Evolutionary conservation across 2,329 filamentous ascomycete species (phyloP).

Genomic region (Macroventuria anomochaeta): DNA sequence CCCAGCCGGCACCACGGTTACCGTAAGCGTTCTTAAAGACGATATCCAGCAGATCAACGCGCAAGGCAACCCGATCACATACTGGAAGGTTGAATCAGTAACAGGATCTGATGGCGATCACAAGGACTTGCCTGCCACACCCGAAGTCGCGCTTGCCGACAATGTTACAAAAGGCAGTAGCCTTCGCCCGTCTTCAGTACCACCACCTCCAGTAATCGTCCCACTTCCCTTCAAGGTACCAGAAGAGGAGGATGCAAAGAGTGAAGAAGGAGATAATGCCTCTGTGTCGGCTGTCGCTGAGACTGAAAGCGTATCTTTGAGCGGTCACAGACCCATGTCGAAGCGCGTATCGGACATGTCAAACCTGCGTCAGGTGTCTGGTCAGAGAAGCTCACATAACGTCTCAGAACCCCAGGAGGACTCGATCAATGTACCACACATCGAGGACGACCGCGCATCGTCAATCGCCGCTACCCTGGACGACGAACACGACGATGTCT

Average conservation of each 20-base stretch:
- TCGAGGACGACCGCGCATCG: conserved; percentile 53
- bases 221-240: conserved; percentile 72
- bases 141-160: conserved; percentile 8
- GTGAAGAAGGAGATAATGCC: conserved; percentile 56
- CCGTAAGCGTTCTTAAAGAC: conserved; percentile 61
- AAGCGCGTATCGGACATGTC: conserved; percentile 45
- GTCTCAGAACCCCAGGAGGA: conserved; percentile 47
- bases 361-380: conserved; percentile 35
- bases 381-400: conserved; percentile 24
- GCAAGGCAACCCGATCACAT: conserved; percentile 34
- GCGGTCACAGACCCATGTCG: conserved; percentile 39
- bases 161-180: conserved; percentile 20
- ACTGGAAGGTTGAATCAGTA: conserved; percentile 2
- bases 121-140: conserved; percentile 11
- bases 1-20: conserved; percentile 55
- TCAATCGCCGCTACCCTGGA: conserved; percentile 64
- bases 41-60: conserved; percentile 51
- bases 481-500: conserved; percentile 59
- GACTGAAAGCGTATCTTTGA: conserved; percentile 20
- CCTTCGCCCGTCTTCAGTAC: conserved; percentile 42
- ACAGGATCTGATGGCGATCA: neutral
- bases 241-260: conserved; percentile 49
- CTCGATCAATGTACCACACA: conserved; percentile 38
- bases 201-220: conserved; percentile 62
- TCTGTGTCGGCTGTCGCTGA: conserved; percentile 65